These are phyloP conservation scores for Lentinula sp. DNA, from an alignment of 768 basidiomycete species.

Conservation along the genomic window DNA sequence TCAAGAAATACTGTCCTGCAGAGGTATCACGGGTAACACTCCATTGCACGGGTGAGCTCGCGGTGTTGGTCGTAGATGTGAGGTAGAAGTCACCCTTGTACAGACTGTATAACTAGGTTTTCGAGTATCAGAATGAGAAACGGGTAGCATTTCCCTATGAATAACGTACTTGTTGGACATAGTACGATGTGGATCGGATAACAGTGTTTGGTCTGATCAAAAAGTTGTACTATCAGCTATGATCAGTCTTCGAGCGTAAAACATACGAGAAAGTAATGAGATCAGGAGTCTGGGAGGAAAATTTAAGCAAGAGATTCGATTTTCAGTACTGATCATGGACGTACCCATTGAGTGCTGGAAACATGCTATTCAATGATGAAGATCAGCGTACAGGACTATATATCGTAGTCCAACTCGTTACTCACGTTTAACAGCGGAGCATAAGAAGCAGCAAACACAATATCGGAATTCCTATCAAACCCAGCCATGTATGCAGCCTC, in stretches of 20 bases:
- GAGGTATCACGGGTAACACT: slow-evolving; percentile 40
- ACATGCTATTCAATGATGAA: slow-evolving; percentile 32
- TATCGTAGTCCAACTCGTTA: background rate
- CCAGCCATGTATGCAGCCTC: slow-evolving; percentile 72
- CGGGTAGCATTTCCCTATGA: no score
- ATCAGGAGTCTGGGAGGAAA: slow-evolving; percentile 44
- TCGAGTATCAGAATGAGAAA: no score
- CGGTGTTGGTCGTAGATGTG: slow-evolving; percentile 51
- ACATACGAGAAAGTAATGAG: slow-evolving; percentile 53
- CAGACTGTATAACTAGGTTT: slow-evolving; percentile 49
- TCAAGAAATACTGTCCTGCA: slow-evolving; percentile 18
- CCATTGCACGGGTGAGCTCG: slow-evolving; percentile 51
- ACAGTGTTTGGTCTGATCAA: slow-evolving; percentile 40
- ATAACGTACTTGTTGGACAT: slow-evolving; percentile 47
- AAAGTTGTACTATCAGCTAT: background rate
- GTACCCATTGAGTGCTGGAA: slow-evolving; percentile 51
- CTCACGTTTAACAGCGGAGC: slow-evolving; percentile 49
- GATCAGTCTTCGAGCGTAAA: background rate
- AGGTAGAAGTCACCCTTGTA: slow-evolving; percentile 60
- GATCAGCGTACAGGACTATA: no score
- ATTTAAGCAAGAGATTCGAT: background rate
- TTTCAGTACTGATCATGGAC: background rate
- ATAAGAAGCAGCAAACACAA: slow-evolving; percentile 56
- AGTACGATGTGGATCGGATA: slow-evolving; percentile 57
- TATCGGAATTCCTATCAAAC: slow-evolving; percentile 39